Evolutionary conservation across 306 rosid genomes (phyloP), one percentile per base, ranked within the genome.

Genomic region (Macrotyloma uniflorum): DNA sequence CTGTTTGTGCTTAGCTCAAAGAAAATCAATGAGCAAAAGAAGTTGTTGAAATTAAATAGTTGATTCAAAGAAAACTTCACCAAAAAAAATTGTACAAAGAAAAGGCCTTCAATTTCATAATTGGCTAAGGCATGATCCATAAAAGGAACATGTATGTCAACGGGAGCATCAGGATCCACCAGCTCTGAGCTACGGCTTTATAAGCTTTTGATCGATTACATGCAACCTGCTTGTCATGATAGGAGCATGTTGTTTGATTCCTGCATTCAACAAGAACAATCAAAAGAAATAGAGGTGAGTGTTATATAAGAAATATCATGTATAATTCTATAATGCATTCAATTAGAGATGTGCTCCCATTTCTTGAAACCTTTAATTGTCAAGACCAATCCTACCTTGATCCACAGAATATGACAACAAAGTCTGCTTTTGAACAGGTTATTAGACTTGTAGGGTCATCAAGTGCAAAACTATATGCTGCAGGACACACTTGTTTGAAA

Each of bases 401-500:
- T 75, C 80, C 91, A 45, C 96, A 89, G 77, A 89, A 91, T 43
- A 87, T 67, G 9, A 89, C 79, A 13, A 72, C 36, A 43, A 75
- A 89, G 32, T 87, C 83, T 35, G 91, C 88, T 20, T 85, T 84
- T 0, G 88, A 65, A 71, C 93, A 91, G 8, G 96, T 89, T 1
- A 77, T 13, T 15, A 87, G 0, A 50, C 93, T 87, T 1, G 91
- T 83, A 0, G 79, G 87, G 13, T 79, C 91, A 75, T 89, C 93
- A 65, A 42, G 85, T 26, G 93, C 93, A 57, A 40, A 89, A 70
- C 89, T 89, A 47, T 89, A 87, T 3, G 91, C 91, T 2, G 67
- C 80, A 46, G 91, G 91, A 28, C 93, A 89, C 19, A 80, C 81
- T 67, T 84, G 85, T 70, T 91, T 91, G 28, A 91, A 91, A 66